Evolutionary conservation across 2,329 filamentous ascomycete genomes (phyloP), one percentile per base, ranked within the genome.

Genomic region (Nigrograna mackinnonii): DNA sequence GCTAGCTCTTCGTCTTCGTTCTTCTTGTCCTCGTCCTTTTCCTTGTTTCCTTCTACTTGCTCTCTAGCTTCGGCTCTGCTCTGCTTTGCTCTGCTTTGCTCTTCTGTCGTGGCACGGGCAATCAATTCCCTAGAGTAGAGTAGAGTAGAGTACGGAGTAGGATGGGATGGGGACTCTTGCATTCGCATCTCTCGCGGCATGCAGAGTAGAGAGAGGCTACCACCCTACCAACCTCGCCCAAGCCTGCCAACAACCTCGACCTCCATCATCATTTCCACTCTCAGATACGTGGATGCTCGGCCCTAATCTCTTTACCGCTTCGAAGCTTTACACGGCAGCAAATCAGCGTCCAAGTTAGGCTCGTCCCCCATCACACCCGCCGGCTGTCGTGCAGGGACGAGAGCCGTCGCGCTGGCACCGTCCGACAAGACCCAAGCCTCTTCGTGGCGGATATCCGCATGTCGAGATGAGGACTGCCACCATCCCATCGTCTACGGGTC

Each of bases 321-420:
- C 34, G 19, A 40, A 36, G 42, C 48, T 40, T 47, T 33, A 17
- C 22, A 14, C 17, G 9, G 26, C 41, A 35, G 35, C 54, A 38
- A 57, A 53, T 55, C n/a, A 39, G 28, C 21, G 21, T 4, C 7
- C 13, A 4, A 21, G 24, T 13, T 6, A 21, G 22, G 24, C 24
- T 17, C 30, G n/a, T 39, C 13, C 20, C 11, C 30, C 41, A 43
- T 52, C 52, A 54, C 46, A 39, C 17, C 24, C 19, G 34, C 39
- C 43, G 44, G 34, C 42, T 44, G 36, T 46, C 49, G 44, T 51
- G 52, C 52, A 55, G n/a, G n/a, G n/a, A n/a, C 50, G 44, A 46
- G 49, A 37, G 43, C 39, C 39, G 36, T 32, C 3, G 33, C 28
- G 39, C 46, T 36, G 43, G 43, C 41, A 28, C 37, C 42, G 22